phyloP scores from a whole-genome alignment of 306 rosid species.

The Inga leiocalycina region DNA sequence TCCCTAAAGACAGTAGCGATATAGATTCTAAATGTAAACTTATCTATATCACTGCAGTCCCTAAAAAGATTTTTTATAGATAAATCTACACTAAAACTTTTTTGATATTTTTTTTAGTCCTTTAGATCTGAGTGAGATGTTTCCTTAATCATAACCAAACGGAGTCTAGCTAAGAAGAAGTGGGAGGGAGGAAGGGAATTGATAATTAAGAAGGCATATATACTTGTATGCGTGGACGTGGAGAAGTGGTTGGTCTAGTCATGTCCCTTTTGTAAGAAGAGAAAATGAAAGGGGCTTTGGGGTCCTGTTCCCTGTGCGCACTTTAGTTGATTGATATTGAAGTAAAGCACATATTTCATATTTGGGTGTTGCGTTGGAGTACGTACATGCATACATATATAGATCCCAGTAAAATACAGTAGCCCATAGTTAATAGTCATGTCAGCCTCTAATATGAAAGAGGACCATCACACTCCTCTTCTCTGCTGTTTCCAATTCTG shows the following conservation, averaged over 20 bases:
- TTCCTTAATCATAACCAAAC: too few species aligned
- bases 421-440: not conserved
- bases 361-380: not conserved
- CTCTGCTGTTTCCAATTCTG: not conserved
- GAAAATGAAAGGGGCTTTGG: not conserved
- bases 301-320: not conserved
- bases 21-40: too few species aligned
- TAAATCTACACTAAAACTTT: too few species aligned
- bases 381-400: too few species aligned
- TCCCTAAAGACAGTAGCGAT: too few species aligned
- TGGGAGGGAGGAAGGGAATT: not conserved
- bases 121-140: too few species aligned
- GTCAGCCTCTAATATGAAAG: not conserved
- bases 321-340: constrained; percentile 24
- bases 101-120: too few species aligned
- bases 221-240: not conserved
- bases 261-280: not conserved
- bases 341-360: not conserved
- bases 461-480: not conserved
- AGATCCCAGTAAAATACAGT: not conserved
- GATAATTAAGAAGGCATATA: not conserved
- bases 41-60: too few species aligned
- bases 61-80: too few species aligned
- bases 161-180: not conserved
- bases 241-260: not conserved